phyloP scores from a whole-genome alignment of 345 rosid genomes.

The Brassica napus region DNA sequence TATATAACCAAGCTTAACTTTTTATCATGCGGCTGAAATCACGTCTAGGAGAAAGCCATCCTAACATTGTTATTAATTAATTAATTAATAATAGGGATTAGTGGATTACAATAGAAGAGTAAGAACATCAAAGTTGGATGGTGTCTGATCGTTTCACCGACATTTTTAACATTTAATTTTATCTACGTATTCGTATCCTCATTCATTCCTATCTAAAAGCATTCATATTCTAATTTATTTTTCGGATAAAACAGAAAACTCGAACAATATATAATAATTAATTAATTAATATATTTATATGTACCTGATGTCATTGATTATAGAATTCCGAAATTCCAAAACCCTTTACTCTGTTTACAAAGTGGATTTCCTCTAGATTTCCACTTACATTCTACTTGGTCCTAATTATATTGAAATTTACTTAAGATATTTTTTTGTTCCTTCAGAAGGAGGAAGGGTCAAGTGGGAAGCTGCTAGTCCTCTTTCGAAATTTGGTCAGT shows the following conservation, averaged over 20 bases:
- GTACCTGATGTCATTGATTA: constrained; percentile 16
- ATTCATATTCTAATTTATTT: background rate
- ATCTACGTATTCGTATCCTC: background rate
- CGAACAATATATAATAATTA: background rate
- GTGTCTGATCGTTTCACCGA: background rate
- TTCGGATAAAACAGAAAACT: background rate
- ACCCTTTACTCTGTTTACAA: constrained; percentile 30
- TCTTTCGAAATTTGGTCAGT: constrained; percentile 42
- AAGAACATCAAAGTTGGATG: constrained; percentile 7
- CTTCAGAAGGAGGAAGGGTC: constrained; percentile 66
- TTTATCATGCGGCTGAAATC: constrained; percentile 28
- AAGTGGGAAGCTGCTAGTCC: constrained; percentile 42
- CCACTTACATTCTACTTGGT: constrained; percentile 52
- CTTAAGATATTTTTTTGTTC: constrained; percentile 44
- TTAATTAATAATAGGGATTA: background rate
- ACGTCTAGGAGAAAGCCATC: constrained; percentile 17
- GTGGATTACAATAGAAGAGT: background rate
- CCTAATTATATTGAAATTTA: constrained; percentile 21
- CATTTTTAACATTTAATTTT: background rate
- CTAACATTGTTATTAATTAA: background rate
- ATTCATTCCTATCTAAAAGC: background rate
- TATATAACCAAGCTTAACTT: constrained; percentile 16
- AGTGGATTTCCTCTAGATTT: constrained; percentile 69
- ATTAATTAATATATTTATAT: background rate
- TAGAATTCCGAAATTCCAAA: constrained; percentile 17